Percentiles rank a stretch among this genome's conserved stretches.
phyloP scores from a whole-genome alignment of 2,329 filamentous ascomycete species.

The Aureobasidium namibiae region DNA sequence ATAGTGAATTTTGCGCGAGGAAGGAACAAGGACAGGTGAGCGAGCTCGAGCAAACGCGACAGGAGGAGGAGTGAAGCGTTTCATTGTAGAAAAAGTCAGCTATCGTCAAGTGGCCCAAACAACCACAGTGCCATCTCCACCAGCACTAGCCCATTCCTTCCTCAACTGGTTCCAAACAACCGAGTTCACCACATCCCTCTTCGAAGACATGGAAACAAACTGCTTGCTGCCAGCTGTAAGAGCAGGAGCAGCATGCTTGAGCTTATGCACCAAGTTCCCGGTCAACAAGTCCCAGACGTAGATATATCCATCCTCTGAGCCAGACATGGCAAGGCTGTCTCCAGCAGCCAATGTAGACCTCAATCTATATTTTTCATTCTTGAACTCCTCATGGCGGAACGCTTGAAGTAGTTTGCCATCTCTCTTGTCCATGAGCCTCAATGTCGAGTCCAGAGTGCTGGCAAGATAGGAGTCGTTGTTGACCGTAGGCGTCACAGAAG shows the following conservation, averaged over 20 bases:
- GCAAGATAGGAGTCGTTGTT: constrained; percentile 70
- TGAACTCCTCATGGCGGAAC: constrained; percentile 52
- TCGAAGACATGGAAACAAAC: constrained; percentile 17
- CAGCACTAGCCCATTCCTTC: constrained; percentile 42
- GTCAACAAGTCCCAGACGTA: constrained; percentile 80
- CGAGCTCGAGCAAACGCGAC: no score
- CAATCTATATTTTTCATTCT: constrained; percentile 65
- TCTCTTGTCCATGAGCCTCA: constrained; percentile 73
- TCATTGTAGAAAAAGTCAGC: no score
- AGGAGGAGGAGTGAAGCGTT: no score
- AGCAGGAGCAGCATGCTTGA: constrained; percentile 37
- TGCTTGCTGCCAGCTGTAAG: constrained; percentile 22
- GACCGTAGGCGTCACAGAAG: constrained; percentile 60
- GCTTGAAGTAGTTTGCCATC: constrained; percentile 65
- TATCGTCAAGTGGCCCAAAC: constrained; percentile 22
- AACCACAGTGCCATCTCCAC: constrained; percentile 37
- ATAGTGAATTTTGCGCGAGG: no score
- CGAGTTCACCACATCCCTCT: constrained; percentile 40
- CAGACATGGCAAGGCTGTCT: constrained; percentile 71
- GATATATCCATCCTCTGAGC: constrained; percentile 67
- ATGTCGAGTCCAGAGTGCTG: constrained; percentile 63
- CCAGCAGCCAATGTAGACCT: constrained; percentile 66
- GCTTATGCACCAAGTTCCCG: constrained; percentile 56
- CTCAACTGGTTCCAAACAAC: constrained; percentile 39
- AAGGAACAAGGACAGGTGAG: no score